Evolutionary conservation across 495 filamentous ascomycete species (phyloP).

Genomic region (Aspergillus saccharolyticus): DNA sequence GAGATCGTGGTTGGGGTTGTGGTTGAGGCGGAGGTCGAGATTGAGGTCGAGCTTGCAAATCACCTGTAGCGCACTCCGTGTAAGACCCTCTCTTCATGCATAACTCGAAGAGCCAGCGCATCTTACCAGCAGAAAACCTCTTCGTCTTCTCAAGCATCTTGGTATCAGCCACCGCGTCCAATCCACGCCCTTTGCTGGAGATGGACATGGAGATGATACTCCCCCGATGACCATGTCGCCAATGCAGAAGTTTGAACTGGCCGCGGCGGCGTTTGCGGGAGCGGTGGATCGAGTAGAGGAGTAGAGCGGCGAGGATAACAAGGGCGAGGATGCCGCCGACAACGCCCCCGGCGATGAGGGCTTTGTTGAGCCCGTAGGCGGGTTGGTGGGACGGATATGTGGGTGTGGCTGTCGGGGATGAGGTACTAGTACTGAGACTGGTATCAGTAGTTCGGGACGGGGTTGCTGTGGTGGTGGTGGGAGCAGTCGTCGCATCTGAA

Average conservation of each 20-base stretch:
- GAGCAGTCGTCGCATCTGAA: not conserved
- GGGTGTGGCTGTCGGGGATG: slow-evolving; percentile 2
- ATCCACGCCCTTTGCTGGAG: too few relatives aligned
- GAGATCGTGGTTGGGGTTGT: too few relatives aligned
- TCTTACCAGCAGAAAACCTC: too few relatives aligned
- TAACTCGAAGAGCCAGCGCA: too few relatives aligned
- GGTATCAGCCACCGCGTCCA: not conserved
- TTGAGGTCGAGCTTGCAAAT: too few relatives aligned
- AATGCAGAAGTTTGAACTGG: slow-evolving; percentile 14
- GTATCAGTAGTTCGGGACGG: too few relatives aligned
- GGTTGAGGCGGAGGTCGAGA: too few relatives aligned
- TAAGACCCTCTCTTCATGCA: too few relatives aligned
- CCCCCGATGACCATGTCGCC: slow-evolving; percentile 8
- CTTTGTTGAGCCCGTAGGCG: slow-evolving; percentile 4
- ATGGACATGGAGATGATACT: too few relatives aligned
- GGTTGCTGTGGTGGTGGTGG: not conserved
- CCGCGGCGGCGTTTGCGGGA: slow-evolving; percentile 17
- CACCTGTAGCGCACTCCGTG: too few relatives aligned
- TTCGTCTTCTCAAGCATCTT: too few relatives aligned
- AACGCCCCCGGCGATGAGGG: slow-evolving; percentile 29
- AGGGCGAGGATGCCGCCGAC: slow-evolving; percentile 21
- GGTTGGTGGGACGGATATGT: not conserved
- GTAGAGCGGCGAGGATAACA: slow-evolving; percentile 17
- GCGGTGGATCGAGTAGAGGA: slow-evolving; percentile 21
- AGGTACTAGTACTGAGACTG: too few relatives aligned